Conservation (phyloP, 192 early-diverging fungal genomes). For the Chytriomyces confervae region DNA sequence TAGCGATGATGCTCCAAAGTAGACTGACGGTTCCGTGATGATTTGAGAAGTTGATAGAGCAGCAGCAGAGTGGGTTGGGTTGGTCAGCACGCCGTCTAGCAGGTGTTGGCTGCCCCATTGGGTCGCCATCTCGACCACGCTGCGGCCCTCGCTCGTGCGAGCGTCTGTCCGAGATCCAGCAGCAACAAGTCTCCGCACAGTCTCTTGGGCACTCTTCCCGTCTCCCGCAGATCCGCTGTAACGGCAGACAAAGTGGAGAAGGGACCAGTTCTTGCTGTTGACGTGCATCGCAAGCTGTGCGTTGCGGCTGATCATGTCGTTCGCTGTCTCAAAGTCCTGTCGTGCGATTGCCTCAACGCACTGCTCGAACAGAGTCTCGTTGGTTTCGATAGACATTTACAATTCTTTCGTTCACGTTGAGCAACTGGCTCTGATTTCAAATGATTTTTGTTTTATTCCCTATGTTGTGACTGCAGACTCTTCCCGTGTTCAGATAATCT, state of each 20-base stretch:
- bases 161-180: too few relatives aligned
- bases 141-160: neutral
- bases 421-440: too few relatives aligned
- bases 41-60: neutral
- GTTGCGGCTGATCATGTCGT: neutral
- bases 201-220: neutral
- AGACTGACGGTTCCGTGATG: neutral
- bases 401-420: too few relatives aligned
- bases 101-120: constrained; percentile 14
- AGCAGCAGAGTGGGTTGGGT: neutral
- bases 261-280: constrained; percentile 29
- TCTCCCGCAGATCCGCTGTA: neutral
- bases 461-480: too few relatives aligned
- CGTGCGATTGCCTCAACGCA: neutral
- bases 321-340: neutral
- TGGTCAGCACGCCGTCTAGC: neutral
- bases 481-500: neutral
- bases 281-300: neutral
- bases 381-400: too few relatives aligned
- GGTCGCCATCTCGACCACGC: constrained; percentile 9
- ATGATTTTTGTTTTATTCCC: too few relatives aligned
- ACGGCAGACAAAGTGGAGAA: constrained; percentile 34
- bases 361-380: neutral
- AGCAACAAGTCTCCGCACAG: neutral
- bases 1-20: neutral